phyloP scores from a whole-genome alignment of 2,329 filamentous ascomycete genomes.

The Ascochyta koolunga region DNA sequence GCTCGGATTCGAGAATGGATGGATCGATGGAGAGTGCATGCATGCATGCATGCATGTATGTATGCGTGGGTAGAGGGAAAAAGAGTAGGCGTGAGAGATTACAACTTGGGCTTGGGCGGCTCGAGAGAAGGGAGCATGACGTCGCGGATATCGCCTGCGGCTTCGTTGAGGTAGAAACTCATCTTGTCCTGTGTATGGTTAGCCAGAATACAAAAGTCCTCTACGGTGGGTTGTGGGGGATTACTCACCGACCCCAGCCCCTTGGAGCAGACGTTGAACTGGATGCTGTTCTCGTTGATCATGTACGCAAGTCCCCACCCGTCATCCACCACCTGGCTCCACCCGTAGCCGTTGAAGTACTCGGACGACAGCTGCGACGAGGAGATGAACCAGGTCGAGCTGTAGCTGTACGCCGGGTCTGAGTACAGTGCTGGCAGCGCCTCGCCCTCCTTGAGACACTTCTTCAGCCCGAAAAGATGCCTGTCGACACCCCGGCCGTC shows the following conservation, averaged over 20 bases:
- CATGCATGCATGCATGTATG: too few relatives aligned
- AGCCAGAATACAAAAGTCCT: conserved; percentile 28
- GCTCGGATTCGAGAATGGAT: too few relatives aligned
- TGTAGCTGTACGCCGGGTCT: conserved; percentile 86
- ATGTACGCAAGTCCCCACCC: conserved; percentile 99
- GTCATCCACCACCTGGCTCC: conserved; percentile 95
- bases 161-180: conserved; percentile 95
- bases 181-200: conserved; percentile 68
- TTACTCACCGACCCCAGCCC: conserved; percentile 74
- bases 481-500: conserved; percentile 95
- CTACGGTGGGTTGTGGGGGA: too few relatives aligned
- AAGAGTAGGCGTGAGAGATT: too few relatives aligned
- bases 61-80: too few relatives aligned
- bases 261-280: conserved; percentile 98
- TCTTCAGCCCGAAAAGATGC: conserved; percentile 97
- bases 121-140: conserved; percentile 81
- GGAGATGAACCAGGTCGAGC: conserved; percentile 85
- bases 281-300: conserved; percentile 99
- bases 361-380: conserved; percentile 91
- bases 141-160: conserved; percentile 86
- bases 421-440: conserved; percentile 81
- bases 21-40: too few relatives aligned
- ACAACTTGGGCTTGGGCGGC: conserved; percentile 85
- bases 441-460: conserved; percentile 80
- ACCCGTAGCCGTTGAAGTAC: conserved; percentile 99